These are phyloP conservation scores for Globisporangium radiosum DNA, from an alignment of 352 stramenopile species.

Conservation along the genomic window DNA sequence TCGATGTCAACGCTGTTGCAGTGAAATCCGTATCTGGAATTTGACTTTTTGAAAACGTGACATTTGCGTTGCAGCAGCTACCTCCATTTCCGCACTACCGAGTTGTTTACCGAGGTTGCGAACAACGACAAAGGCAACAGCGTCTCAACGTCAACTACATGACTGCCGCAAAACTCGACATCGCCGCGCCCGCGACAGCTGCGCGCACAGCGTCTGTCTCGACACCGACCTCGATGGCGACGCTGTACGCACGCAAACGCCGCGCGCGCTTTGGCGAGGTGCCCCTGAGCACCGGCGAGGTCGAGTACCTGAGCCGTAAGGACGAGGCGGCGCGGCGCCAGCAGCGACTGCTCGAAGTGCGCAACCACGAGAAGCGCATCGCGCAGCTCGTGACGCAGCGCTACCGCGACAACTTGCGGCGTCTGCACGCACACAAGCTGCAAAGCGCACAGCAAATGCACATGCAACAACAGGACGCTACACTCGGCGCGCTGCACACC, in stretches of 20 bases:
- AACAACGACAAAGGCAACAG: too few relatives aligned
- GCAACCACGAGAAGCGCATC: constrained; percentile 47
- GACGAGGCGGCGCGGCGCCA: constrained; percentile 49
- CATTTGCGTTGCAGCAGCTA: too few relatives aligned
- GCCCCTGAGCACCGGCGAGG: constrained; percentile 56
- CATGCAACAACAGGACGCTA: constrained; percentile 22
- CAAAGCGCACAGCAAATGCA: constrained; percentile 20
- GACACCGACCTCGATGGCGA: constrained; percentile 10
- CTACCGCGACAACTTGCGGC: constrained; percentile 58
- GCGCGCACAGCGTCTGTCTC: too few relatives aligned
- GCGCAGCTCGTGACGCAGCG: constrained; percentile 64
- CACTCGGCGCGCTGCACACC: constrained; percentile 38
- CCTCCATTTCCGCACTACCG: too few relatives aligned
- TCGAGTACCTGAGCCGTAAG: constrained; percentile 46
- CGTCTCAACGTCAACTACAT: too few relatives aligned
- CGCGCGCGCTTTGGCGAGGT: constrained; percentile 30
- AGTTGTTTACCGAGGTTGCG: too few relatives aligned
- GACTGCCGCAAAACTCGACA: neutral
- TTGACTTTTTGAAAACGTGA: too few relatives aligned
- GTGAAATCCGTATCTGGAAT: too few relatives aligned
- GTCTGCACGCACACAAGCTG: constrained; percentile 35
- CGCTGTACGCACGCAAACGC: constrained; percentile 15
- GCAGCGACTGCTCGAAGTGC: constrained; percentile 47
- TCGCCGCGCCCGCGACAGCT: neutral
- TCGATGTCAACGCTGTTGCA: too few relatives aligned